A percentile compares a stretch with the other conserved stretches of the same genome.
Conservation (phyloP, 139 green algal genomes). For the Tetraselmis striata region DNA sequence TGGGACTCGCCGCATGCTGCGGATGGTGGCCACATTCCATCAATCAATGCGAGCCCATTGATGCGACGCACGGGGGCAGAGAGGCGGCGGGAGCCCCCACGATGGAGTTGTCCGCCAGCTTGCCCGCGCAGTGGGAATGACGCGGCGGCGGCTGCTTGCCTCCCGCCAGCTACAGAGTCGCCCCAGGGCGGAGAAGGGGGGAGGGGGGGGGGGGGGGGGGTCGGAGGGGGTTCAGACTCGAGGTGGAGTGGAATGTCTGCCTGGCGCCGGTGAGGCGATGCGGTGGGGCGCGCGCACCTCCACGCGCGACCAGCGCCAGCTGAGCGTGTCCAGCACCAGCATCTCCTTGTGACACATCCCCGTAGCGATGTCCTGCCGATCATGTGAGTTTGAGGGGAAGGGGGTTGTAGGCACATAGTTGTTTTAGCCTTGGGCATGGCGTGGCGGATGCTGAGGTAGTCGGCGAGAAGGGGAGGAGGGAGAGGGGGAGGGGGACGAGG, state of each 20-base stretch:
- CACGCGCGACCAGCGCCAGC: conserved; percentile 34
- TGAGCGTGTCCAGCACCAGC: conserved; percentile 36
- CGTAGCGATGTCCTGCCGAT: conserved; percentile 2
- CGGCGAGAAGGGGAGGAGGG: background rate
- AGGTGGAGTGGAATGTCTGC: no score
- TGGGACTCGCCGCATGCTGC: no score
- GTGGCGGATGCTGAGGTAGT: no score
- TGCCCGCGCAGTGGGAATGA: conserved; percentile 47
- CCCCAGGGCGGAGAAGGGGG: no score
- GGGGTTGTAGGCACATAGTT: background rate
- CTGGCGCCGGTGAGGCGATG: no score
- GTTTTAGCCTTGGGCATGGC: no score
- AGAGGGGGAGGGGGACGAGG: background rate
- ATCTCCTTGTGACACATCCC: conserved; percentile 43
- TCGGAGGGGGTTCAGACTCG: no score
- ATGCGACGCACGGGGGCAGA: background rate
- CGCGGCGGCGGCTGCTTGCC: conserved; percentile 33
- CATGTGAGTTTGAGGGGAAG: background rate
- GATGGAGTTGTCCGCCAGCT: conserved; percentile 31
- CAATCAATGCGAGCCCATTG: no score
- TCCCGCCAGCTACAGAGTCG: background rate
- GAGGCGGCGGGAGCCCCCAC: conserved; percentile 7
- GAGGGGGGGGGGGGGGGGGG: no score
- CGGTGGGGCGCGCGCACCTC: conserved; percentile 20
- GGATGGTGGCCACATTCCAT: no score